Base-by-base conservation (phyloP, 139 green algal genomes). In the Medakamo hakoo region DNA sequence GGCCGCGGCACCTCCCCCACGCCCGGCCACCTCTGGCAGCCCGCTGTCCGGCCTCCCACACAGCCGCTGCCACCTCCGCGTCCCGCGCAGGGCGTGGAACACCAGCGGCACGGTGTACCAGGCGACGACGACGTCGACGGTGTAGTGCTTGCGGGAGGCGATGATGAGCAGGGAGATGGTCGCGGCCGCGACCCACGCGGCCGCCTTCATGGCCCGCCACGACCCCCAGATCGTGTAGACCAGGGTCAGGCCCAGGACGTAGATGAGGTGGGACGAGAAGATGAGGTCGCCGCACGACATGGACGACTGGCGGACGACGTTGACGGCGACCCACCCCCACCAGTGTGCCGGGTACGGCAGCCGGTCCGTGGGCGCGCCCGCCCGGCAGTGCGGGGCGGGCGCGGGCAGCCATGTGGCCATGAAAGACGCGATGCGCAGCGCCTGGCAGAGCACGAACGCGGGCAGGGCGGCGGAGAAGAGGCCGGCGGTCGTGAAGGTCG, bases 141-240 rank as follows among this genome's bases (percentile, higher is more conserved):
- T 86, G 75, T 95, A 95, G 77, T 95, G 88, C 78, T 96, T 96
- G 29, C 85, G 74, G 23, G 80, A 88, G 14, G 88, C 86, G 1
- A 96, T 71, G 58, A 96, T 96, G 52, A 94, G 82, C 2, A 89
- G 40, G 3, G 71, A 81, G 59, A 93, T 64, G 24, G 79, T 30
- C 0, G 71, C 76, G 16, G 84, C 63, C 2, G 64, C 73, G 55
- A 81, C 77, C 69, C 87, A 80, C 1, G 66, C 30, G 9, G 40
- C 40, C 40, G 16, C 40, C 40, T 52, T 52, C 40, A 52, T 16
- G 9, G 16, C 40, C 40, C 40, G 40, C 40, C 40, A 52, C 40
- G 71, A 65, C 28, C 87, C 88, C 49, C 92, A 93, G 70, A 88
- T 79, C 49, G 76, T 87, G 72, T 88, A 95, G 1, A 79, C 83